Conservation (phyloP, 345 rosid species). For the Cardiospermum halicacabum region DNA sequence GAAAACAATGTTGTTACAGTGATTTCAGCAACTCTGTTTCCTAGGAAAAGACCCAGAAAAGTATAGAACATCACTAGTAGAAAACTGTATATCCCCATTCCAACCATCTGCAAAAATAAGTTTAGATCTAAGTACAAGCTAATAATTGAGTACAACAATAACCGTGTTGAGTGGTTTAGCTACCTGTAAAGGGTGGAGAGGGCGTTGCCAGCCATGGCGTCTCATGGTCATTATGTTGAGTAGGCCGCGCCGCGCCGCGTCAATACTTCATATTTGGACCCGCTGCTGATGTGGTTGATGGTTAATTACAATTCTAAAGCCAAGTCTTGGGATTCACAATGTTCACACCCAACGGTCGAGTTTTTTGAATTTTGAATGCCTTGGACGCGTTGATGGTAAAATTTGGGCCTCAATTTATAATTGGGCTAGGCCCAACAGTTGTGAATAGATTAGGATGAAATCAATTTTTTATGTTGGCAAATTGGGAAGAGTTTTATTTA, state of each 20-base stretch:
- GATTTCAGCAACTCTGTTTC: conserved; percentile 72
- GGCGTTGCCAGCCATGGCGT: conserved; percentile 98
- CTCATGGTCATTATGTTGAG: conserved; percentile 31
- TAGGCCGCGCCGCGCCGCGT: not conserved
- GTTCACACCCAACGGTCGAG: conserved; percentile 38
- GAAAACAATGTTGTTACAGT: conserved; percentile 54
- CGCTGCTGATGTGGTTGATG: not conserved
- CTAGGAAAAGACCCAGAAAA: conserved; percentile 75
- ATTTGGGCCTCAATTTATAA: no score
- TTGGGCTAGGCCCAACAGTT: no score
- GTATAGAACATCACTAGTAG: conserved; percentile 65
- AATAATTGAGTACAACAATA: not conserved
- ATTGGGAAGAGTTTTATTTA: no score
- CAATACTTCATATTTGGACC: conserved; percentile 8
- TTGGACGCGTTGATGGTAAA: no score
- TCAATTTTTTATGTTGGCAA: no score
- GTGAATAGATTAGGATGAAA: no score
- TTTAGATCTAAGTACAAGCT: no score
- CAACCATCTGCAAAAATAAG: conserved; percentile 81
- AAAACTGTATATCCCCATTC: conserved; percentile 68
- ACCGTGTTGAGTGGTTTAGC: not conserved
- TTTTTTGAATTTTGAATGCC: conserved; percentile 41
- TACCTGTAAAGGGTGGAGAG: conserved; percentile 87
- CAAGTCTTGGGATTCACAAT: not conserved
- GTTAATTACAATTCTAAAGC: not conserved